Evolutionary conservation across 163 green algal genomes (phyloP), one percentile per base, ranked within the genome.

Genomic region (Smithsoniella earleae): DNA sequence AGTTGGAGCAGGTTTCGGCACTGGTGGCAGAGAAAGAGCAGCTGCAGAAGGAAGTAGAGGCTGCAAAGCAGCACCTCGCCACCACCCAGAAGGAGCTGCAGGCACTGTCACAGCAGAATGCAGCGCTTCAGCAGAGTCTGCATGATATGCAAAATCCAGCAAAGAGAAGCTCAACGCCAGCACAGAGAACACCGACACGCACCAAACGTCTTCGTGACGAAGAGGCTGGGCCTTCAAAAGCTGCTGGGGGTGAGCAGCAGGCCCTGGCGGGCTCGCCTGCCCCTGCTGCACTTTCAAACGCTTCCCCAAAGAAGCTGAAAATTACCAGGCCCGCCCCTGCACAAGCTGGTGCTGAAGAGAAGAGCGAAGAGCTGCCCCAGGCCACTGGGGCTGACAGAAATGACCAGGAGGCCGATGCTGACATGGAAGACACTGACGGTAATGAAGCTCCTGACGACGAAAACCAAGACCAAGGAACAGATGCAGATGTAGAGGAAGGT

Each of bases 401-500:
- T 1, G 52, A 36, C 20, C 52, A 27, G 52, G 10, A 27, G 18
- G 52, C 52, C 16, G 52, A 27, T 22, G 16, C 8, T 18, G 52
- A 13, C 10, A 13, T 49, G 40, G 10, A 49, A 49, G 10, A 49
- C 40, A 22, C 40, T 49, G 52, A 36, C n/a, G 52, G n/a, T 13
- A 31, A 66, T 6, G 33, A n/a, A 37, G 55, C 20, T n/a, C 5
- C 49, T 25, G 49, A 25, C 16, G 49, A 18, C 25, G 49, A 6
- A 27, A 6, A 25, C 8, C 8, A 1, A 18, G 58, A 30, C 6
- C 30, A 37, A 38, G 2, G 6, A 34, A 31, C 58, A 40, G 27
- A 36, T 43, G 58, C 20, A 34, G 58, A 69, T 30, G 58, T 36
- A 1, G 58, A 69, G 52, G 58, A 69, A 34, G 58, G 6, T n/a